Evolutionary conservation across 768 basidiomycete genomes (phyloP).

Genomic region (Boletus insuetus): DNA sequence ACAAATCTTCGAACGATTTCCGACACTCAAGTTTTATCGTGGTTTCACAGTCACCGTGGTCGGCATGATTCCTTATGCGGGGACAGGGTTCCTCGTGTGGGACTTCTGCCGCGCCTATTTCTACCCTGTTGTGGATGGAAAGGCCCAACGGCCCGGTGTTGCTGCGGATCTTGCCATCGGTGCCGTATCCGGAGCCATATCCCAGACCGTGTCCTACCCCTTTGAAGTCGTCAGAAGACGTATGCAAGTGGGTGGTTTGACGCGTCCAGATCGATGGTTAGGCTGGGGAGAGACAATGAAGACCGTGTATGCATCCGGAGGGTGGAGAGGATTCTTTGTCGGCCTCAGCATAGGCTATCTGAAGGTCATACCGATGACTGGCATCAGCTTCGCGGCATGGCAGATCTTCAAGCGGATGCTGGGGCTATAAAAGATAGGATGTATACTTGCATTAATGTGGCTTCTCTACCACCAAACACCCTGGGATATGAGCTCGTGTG

Average conservation of each 20-base stretch:
- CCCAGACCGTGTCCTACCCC: constrained; percentile 91
- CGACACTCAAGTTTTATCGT: constrained; percentile 89
- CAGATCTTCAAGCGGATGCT: constrained; percentile 42
- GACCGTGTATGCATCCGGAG: constrained; percentile 61
- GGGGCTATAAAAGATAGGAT: constrained; percentile 25
- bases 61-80: constrained; percentile 95
- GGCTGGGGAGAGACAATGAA: constrained; percentile 75
- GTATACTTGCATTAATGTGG: not conserved
- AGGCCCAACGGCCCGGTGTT: constrained; percentile 39
- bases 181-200: constrained; percentile 78
- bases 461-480: not conserved
- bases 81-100: constrained; percentile 92
- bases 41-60: constrained; percentile 91
- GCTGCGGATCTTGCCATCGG: constrained; percentile 77
- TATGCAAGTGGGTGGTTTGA: constrained; percentile 93
- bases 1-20: constrained; percentile 55
- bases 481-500: not conserved
- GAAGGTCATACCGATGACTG: constrained; percentile 95
- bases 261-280: constrained; percentile 72
- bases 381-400: constrained; percentile 91
- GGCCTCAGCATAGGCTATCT: constrained; percentile 90
- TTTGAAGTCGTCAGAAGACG: constrained; percentile 89
- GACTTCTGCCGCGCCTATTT: constrained; percentile 67
- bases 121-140: constrained; percentile 44
- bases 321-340: constrained; percentile 87